Conservation (phyloP, 2,329 filamentous ascomycete genomes). For the Pestalotiopsis sp. region DNA sequence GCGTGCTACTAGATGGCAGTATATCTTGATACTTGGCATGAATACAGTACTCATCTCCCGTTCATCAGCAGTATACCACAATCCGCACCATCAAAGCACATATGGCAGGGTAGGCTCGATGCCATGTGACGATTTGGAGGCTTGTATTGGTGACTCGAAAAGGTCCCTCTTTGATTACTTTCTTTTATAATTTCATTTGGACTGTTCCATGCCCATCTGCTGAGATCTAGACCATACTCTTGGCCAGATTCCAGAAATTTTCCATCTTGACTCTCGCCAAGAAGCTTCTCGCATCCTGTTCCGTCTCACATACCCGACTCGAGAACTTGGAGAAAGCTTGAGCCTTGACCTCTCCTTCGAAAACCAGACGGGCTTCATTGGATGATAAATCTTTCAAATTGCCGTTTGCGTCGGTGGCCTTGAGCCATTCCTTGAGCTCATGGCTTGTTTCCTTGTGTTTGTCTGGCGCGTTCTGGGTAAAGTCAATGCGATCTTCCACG, state of each 20-base stretch:
- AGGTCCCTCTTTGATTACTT: no score
- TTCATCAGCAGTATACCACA: no score
- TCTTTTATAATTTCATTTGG: no score
- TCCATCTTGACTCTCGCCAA: slow-evolving; percentile 86
- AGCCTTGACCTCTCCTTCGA: slow-evolving; percentile 85
- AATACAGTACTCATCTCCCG: no score
- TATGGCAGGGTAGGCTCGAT: no score
- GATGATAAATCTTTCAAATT: slow-evolving; percentile 77
- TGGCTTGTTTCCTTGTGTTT: slow-evolving; percentile 62
- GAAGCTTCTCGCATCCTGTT: slow-evolving; percentile 82
- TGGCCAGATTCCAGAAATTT: slow-evolving; percentile 91
- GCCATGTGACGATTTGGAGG: no score
- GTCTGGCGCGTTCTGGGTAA: slow-evolving; percentile 84
- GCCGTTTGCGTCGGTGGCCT: slow-evolving; percentile 77
- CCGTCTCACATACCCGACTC: slow-evolving; percentile 89
- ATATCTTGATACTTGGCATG: no score
- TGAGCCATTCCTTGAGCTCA: slow-evolving; percentile 71
- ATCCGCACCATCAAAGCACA: no score
- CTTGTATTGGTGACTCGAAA: no score
- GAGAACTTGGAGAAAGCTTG: slow-evolving; percentile 86
- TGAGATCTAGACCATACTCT: slow-evolving; percentile 40
- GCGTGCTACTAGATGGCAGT: no score
- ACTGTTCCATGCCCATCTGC: background rate
- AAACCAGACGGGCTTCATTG: slow-evolving; percentile 84
- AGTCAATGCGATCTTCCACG: slow-evolving; percentile 91